Percentiles rank a stretch among this genome's conserved stretches.
Evolutionary conservation across 176 grass and related monocot species (phyloP).

Genomic region (Saccharum spontaneum): DNA sequence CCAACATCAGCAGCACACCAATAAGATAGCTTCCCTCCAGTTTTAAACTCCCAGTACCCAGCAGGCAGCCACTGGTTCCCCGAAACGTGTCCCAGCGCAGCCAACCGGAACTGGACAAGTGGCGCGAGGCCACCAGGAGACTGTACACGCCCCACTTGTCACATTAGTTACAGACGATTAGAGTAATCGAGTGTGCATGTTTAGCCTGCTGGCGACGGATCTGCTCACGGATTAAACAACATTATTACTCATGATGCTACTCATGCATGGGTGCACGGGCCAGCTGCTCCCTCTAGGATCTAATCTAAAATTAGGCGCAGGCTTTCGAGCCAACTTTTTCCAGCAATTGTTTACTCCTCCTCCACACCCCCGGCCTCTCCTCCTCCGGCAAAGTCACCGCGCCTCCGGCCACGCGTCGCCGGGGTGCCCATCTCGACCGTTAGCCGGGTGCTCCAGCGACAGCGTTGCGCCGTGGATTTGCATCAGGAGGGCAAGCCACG

Average conservation of each 20-base stretch:
- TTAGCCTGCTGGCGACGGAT: constrained; percentile 30
- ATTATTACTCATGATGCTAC: constrained; percentile 34
- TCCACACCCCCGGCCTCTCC: constrained; percentile 11
- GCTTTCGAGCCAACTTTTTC: constrained; percentile 18
- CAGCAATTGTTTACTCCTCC: constrained; percentile 17
- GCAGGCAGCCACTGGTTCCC: constrained; percentile 1
- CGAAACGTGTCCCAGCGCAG: constrained; percentile 30
- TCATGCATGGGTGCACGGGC: constrained; percentile 32
- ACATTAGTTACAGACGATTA: constrained; percentile 26
- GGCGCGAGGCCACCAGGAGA: not conserved
- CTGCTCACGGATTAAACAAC: constrained; percentile 29
- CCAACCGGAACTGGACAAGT: constrained; percentile 44
- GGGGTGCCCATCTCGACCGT: constrained; percentile 19
- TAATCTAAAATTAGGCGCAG: constrained; percentile 37
- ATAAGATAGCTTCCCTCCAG: not conserved
- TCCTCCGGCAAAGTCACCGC: constrained; percentile 32
- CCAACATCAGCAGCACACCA: not conserved
- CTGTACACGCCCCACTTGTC: constrained; percentile 7
- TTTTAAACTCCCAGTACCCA: not conserved
- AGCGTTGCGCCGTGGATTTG: constrained; percentile 21
- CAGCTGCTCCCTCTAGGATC: constrained; percentile 7
- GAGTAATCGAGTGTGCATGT: constrained; percentile 29
- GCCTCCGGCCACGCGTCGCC: constrained; percentile 29
- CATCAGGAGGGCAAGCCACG: not conserved
- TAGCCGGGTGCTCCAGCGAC: constrained; percentile 9